Conservation (phyloP, 305 asterid species). For the Fraxinus platypoda region DNA sequence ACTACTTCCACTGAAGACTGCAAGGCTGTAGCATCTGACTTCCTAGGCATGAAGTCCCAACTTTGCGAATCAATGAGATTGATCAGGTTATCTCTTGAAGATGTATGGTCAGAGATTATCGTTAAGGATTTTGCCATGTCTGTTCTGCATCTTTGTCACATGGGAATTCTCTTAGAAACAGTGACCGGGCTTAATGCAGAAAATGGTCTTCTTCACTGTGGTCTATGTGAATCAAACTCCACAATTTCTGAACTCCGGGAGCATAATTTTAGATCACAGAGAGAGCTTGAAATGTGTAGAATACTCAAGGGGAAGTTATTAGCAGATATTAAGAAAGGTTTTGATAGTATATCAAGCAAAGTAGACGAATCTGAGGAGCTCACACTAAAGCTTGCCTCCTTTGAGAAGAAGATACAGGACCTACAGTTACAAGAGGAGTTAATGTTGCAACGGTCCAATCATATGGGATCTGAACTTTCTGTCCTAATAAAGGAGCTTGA, state of each 20-base stretch:
- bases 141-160: constrained; percentile 86
- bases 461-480: constrained; percentile 74
- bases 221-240: constrained; percentile 72
- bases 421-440: constrained; percentile 74
- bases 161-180: constrained; percentile 87
- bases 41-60: constrained; percentile 52
- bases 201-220: constrained; percentile 81
- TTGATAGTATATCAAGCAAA: constrained; percentile 67
- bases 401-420: constrained; percentile 68
- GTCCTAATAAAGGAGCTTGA: constrained; percentile 70
- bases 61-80: constrained; percentile 48
- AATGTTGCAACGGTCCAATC: constrained; percentile 77
- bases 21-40: constrained; percentile 45
- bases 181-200: constrained; percentile 77
- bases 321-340: constrained; percentile 67
- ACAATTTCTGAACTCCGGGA: constrained; percentile 70
- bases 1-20: constrained; percentile 47
- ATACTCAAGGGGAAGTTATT: constrained; percentile 72
- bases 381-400: constrained; percentile 55
- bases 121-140: constrained; percentile 83
- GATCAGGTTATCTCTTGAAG: constrained; percentile 71
- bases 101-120: constrained; percentile 87
- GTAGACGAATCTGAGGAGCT: constrained; percentile 71
- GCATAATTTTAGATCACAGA: constrained; percentile 61
- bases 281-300: constrained; percentile 87